Evolutionary conservation across 2,329 filamentous ascomycete species (phyloP).

Genomic region (Cercospora sp.): DNA sequence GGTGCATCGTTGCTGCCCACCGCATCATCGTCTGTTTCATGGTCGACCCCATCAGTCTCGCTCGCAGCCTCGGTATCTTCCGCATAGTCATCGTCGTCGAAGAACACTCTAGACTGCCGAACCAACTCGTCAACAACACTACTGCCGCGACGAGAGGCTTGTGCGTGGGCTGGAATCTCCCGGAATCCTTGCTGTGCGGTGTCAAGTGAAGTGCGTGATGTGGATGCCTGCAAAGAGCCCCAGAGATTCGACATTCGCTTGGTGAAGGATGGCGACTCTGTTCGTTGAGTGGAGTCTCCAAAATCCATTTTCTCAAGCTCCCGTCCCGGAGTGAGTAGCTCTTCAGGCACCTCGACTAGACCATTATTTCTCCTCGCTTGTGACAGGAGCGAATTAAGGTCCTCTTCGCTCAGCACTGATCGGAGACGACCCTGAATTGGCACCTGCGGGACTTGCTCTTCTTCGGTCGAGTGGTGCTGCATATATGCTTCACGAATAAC

Average conservation of each 20-base stretch:
- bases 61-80: slow-evolving; percentile 27
- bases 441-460: slow-evolving; percentile 35
- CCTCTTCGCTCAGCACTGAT: slow-evolving; percentile 50
- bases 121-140: slow-evolving; percentile 48
- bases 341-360: slow-evolving; percentile 32
- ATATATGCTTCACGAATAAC: slow-evolving; percentile 59
- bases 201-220: slow-evolving; percentile 28
- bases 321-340: slow-evolving; percentile 28
- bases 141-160: slow-evolving; percentile 29
- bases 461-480: slow-evolving; percentile 40
- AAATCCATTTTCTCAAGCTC: slow-evolving; percentile 22
- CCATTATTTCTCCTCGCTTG: slow-evolving; percentile 38
- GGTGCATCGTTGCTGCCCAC: not conserved
- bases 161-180: slow-evolving; percentile 17
- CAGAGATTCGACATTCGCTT: slow-evolving; percentile 38
- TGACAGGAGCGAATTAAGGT: slow-evolving; percentile 46
- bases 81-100: slow-evolving; percentile 49
- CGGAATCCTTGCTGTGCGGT: slow-evolving; percentile 26
- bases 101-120: slow-evolving; percentile 51
- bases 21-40: slow-evolving; percentile 16
- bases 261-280: slow-evolving; percentile 36
- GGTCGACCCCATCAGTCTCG: slow-evolving; percentile 14
- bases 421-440: slow-evolving; percentile 27
- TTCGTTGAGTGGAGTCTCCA: slow-evolving; percentile 21
- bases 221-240: slow-evolving; percentile 24